These are phyloP conservation scores for Carex arenaria DNA, from an alignment of 202 grass and related monocot species.

Conservation along the genomic window DNA sequence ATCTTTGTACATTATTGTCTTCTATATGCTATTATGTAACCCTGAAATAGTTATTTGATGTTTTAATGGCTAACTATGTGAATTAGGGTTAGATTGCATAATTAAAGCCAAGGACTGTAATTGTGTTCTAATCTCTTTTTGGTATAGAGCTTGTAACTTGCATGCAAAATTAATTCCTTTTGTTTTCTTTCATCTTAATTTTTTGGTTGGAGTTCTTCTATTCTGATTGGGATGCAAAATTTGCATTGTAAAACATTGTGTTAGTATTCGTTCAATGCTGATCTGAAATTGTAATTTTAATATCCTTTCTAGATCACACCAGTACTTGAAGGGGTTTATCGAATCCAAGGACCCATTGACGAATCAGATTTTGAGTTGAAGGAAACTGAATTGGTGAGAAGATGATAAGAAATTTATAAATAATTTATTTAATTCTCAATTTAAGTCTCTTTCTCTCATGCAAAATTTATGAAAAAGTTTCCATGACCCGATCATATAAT, in stretches of 20 bases:
- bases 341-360: constrained; percentile 31
- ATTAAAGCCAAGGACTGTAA: background rate
- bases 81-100: background rate
- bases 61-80: background rate
- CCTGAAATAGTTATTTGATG: constrained; percentile 1
- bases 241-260: background rate
- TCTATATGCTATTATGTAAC: background rate
- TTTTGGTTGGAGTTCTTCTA: background rate
- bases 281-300: constrained; percentile 28
- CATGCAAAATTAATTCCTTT: background rate
- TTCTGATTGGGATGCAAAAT: background rate
- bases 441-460: background rate
- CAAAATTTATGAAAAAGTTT: background rate
- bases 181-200: background rate
- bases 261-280: background rate
- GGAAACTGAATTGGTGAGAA: constrained; percentile 26
- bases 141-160: background rate
- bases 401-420: background rate
- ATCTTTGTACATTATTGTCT: background rate
- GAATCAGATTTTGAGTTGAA: constrained; percentile 27
- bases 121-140: background rate
- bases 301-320: constrained; percentile 38
- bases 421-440: constrained; percentile 1
- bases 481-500: background rate
- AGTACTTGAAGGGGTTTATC: constrained; percentile 28